A percentile compares a stretch with the other conserved stretches of the same genome.
phyloP scores from a whole-genome alignment of 2,329 filamentous ascomycete species.

The Pseudofabraea citricarpa region DNA sequence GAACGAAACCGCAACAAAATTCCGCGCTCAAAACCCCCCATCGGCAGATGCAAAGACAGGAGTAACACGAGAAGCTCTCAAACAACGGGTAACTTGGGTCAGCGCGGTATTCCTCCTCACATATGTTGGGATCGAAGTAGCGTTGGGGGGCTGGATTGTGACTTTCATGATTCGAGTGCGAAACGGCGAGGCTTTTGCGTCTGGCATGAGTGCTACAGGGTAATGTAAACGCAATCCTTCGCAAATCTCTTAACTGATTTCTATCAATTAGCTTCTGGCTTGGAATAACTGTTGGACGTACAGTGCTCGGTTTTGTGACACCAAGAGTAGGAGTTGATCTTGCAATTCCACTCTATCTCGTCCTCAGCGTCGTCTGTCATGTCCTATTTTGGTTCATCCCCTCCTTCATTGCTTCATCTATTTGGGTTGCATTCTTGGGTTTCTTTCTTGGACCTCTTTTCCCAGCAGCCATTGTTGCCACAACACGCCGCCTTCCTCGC shows the following conservation, averaged over 20 bases:
- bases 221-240: no score
- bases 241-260: no score
- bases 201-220: constrained; percentile 71
- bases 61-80: constrained; percentile 27
- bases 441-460: constrained; percentile 80
- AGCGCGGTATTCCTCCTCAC: constrained; percentile 68
- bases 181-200: constrained; percentile 61
- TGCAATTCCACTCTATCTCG: constrained; percentile 60
- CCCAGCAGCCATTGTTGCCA: constrained; percentile 66
- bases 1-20: constrained; percentile 51
- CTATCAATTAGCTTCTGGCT: constrained; percentile 91
- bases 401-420: constrained; percentile 65
- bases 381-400: constrained; percentile 80
- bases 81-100: constrained; percentile 61
- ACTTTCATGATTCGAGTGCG: constrained; percentile 83
- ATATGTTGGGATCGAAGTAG: constrained; percentile 76
- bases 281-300: constrained; percentile 69
- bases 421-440: constrained; percentile 67
- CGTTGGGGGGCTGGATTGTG: constrained; percentile 75
- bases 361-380: constrained; percentile 57
- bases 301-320: constrained; percentile 73
- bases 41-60: constrained; percentile 11
- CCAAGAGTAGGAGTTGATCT: constrained; percentile 69
- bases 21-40: constrained; percentile 51
- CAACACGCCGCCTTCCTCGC: constrained; percentile 68